Conservation (phyloP, 1,139 yeast species). For the Blastobotrys arbuscula region DNA sequence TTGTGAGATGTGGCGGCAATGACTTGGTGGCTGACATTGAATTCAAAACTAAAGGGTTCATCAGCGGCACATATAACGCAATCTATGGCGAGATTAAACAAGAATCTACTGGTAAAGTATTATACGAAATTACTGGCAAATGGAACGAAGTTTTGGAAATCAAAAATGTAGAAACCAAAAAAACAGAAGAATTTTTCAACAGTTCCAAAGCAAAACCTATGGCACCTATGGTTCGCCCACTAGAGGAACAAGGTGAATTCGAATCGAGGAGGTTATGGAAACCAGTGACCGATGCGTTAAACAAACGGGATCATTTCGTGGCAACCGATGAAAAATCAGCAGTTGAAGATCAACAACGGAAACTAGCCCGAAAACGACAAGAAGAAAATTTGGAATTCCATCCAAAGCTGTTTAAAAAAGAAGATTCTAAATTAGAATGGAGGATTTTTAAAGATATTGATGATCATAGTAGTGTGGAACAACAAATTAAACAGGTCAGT, state of each 20-base stretch:
- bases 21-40: slow-evolving; percentile 77
- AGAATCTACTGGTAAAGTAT: slow-evolving; percentile 45
- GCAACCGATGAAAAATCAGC: slow-evolving; percentile 87
- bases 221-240: slow-evolving; percentile 68
- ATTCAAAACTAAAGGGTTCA: slow-evolving; percentile 90
- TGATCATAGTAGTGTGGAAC: slow-evolving; percentile 41
- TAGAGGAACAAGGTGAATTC: slow-evolving; percentile 68
- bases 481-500: slow-evolving; percentile 49
- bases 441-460: slow-evolving; percentile 56
- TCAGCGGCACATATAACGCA: slow-evolving; percentile 86
- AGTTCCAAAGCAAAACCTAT: slow-evolving; percentile 47
- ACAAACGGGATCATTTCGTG: slow-evolving; percentile 62
- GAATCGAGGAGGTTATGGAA: slow-evolving; percentile 86
- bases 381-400: slow-evolving; percentile 77
- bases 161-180: slow-evolving; percentile 47
- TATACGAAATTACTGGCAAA: slow-evolving; percentile 74
- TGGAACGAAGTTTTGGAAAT: slow-evolving; percentile 88
- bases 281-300: slow-evolving; percentile 71
- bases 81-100: slow-evolving; percentile 69
- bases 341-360: slow-evolving; percentile 81
- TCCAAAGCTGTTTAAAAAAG: slow-evolving; percentile 64
- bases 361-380: slow-evolving; percentile 59
- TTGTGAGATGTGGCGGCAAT: slow-evolving; percentile 55
- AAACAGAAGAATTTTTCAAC: slow-evolving; percentile 57
- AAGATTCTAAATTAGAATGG: slow-evolving; percentile 45